These are phyloP conservation scores for Phymatotrichopsis omnivora DNA, from an alignment of 2,329 filamentous ascomycete species.

Conservation along the genomic window DNA sequence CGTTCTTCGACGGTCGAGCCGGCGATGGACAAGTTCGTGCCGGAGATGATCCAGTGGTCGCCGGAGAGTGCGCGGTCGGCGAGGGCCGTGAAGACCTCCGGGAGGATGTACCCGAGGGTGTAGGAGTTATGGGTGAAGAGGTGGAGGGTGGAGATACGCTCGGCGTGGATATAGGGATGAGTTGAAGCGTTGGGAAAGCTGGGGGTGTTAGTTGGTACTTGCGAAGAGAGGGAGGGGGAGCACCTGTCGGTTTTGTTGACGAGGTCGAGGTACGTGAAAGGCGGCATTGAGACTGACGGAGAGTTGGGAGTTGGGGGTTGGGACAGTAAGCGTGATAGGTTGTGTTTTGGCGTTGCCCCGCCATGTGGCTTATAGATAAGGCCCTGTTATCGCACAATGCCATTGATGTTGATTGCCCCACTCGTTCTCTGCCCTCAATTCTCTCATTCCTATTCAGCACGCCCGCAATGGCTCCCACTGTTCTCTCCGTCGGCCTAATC, in stretches of 20 bases:
- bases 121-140: slow-evolving; percentile 25
- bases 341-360: not conserved
- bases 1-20: slow-evolving; percentile 49
- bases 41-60: slow-evolving; percentile 45
- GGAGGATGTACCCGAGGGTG: slow-evolving; percentile 30
- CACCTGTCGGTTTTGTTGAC: slow-evolving; percentile 27
- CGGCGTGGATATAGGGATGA: slow-evolving; percentile 26
- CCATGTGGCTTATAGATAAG: not conserved
- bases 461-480: slow-evolving; percentile 4
- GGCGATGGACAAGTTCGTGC: slow-evolving; percentile 18
- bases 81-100: slow-evolving; percentile 50
- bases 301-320: not conserved
- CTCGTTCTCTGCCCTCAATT: not conserved
- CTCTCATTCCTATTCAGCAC: not conserved
- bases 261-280: slow-evolving; percentile 27
- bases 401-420: not conserved
- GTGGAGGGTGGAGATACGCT: slow-evolving; percentile 21
- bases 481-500: slow-evolving; percentile 65
- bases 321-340: not conserved
- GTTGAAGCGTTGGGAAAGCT: slow-evolving; percentile 29
- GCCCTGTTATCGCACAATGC: slow-evolving; percentile 1
- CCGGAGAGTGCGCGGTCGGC: slow-evolving; percentile 68
- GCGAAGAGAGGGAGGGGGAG: not conserved
- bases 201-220: not conserved
- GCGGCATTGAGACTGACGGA: slow-evolving; percentile 16